Conservation (phyloP, 345 rosid species). For the Orychophragmus violaceus region DNA sequence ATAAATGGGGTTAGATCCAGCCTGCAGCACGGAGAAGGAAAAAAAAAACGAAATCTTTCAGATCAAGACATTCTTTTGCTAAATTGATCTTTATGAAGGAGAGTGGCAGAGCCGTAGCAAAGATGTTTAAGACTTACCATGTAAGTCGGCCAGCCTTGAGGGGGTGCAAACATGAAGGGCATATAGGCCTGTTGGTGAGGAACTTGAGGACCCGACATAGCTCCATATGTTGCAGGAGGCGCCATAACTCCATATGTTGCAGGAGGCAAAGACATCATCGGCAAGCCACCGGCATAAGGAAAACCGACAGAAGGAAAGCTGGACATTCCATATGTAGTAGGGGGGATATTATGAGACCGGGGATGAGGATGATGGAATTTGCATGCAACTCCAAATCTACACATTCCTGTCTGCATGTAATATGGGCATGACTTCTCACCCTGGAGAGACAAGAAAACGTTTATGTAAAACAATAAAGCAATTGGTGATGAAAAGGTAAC, state of each 20-base stretch:
- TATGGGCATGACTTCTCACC: constrained; percentile 75
- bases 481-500: neutral
- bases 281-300: constrained; percentile 49
- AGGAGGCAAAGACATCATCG: constrained; percentile 53
- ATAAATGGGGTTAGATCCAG: constrained; percentile 43
- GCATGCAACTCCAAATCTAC: constrained; percentile 76
- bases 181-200: constrained; percentile 43
- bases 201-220: constrained; percentile 40
- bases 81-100: neutral
- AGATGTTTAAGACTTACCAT: constrained; percentile 38
- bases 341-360: constrained; percentile 41
- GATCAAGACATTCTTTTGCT: neutral
- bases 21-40: constrained; percentile 24
- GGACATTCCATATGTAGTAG: constrained; percentile 40
- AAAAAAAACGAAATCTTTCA: neutral
- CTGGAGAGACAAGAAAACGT: constrained; percentile 29
- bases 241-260: constrained; percentile 43
- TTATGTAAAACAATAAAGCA: neutral
- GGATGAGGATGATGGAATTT: constrained; percentile 76
- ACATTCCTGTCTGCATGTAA: constrained; percentile 69
- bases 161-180: constrained; percentile 54
- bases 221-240: constrained; percentile 37
- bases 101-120: neutral
- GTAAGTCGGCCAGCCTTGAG: constrained; percentile 68
- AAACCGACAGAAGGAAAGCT: constrained; percentile 44